These are phyloP conservation scores for Aspergillus thermomutatus DNA, from an alignment of 2,329 filamentous ascomycete species.

Conservation along the genomic window DNA sequence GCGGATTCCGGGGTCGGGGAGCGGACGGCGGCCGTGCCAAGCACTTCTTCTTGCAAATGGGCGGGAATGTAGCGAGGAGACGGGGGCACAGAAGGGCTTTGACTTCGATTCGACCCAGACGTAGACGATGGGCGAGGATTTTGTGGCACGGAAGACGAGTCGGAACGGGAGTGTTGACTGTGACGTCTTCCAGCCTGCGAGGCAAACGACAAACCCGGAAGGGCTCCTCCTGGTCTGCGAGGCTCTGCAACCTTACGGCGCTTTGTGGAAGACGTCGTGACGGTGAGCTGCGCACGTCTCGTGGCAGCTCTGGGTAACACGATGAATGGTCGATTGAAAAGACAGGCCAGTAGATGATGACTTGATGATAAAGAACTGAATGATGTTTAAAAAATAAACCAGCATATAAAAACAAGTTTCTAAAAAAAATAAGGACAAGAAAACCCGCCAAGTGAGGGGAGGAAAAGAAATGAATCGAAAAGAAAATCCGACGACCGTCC, in stretches of 20 bases:
- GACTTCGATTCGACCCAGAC: constrained; percentile 23
- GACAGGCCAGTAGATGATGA: constrained; percentile 4
- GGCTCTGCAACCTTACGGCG: constrained; percentile 47
- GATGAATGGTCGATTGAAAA: constrained; percentile 5
- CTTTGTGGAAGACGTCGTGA: constrained; percentile 51
- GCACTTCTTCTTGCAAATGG: constrained; percentile 54
- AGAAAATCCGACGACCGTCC: constrained; percentile 3
- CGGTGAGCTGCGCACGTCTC: constrained; percentile 43
- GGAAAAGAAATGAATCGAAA: constrained; percentile 1
- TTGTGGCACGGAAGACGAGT: constrained; percentile 21
- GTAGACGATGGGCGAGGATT: constrained; percentile 19
- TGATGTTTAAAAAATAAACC: background rate
- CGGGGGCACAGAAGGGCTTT: constrained; percentile 28
- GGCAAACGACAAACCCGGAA: constrained; percentile 26
- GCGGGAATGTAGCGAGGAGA: constrained; percentile 52
- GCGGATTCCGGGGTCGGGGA: constrained; percentile 32
- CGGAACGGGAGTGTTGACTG: constrained; percentile 21
- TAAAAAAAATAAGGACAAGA: constrained; percentile 3
- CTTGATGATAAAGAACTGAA: constrained; percentile 6
- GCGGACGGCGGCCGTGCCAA: constrained; percentile 33
- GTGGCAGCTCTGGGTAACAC: constrained; percentile 42
- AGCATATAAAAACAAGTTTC: background rate
- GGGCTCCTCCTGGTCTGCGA: constrained; percentile 36
- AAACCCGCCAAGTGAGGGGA: constrained; percentile 1
- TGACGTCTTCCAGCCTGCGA: constrained; percentile 36